Evolutionary conservation across 2,329 filamentous ascomycete genomes (phyloP), one percentile per base, ranked within the genome.

Genomic region (Periglandula ipomoeae): DNA sequence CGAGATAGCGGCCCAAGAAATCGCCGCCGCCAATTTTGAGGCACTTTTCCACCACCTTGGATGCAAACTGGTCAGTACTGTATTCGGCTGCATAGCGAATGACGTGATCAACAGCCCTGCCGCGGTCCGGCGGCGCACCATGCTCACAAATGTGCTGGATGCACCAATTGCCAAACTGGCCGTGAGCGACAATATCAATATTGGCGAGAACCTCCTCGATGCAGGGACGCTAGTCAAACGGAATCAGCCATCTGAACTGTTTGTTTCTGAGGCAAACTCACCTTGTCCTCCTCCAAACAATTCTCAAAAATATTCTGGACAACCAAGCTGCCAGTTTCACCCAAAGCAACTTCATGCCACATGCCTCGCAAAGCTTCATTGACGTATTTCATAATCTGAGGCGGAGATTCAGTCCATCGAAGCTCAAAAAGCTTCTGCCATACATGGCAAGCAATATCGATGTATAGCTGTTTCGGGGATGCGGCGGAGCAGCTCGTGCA

Each of bases 261-360:
- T 23, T 23, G 38, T 11, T 22, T 17, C 39, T 26, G 17, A 4
- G 17, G 23, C 27, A 41, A 19, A 20, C 47, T 47, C 72, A 91
- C 89, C 82, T 98, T 98, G 71, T 98, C 93, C 61, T 97, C 91
- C 62, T 98, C 94, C 26, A 97, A 79, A 61, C 93, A 98, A 61
- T 98, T 98, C 72, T 98, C 93, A 65, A 98, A 98, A 62, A 98
- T 98, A 66, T 98, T 98, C 69, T 98, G 93, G 44, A 98, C 94
- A 41, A 98, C 93, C 58, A 98, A 76, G 65, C 93, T 98, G 52
- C 93, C 93, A 10, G 94, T 98, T 73, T 98, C 93, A 32, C 93
- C 93, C 46, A 97, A 74, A 20, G 94, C 94, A 54, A 98, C 93
- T 62, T 98, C 91, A 62, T 97, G 90, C 93, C 93, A 98, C 89